Evolutionary conservation across 1,139 yeast genomes (phyloP).

Genomic region (Kodamaea plutei): DNA sequence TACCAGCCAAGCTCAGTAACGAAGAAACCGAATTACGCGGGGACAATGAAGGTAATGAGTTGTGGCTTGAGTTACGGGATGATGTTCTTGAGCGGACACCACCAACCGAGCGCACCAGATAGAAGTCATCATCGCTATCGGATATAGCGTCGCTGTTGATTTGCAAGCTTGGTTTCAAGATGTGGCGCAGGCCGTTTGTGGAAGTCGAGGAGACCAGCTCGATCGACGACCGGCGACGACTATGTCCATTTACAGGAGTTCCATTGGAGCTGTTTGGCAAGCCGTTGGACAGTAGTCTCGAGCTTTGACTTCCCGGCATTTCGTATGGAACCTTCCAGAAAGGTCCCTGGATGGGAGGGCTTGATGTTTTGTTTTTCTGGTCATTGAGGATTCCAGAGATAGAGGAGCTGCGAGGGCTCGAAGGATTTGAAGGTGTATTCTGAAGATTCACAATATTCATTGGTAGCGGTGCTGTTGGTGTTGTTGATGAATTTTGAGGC

Average conservation of each 20-base stretch:
- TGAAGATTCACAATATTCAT: slow-evolving; percentile 2
- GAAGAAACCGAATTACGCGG: slow-evolving; percentile 47
- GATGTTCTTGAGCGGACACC: slow-evolving; percentile 1
- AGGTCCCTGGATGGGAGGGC: slow-evolving; percentile 44
- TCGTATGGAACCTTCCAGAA: slow-evolving; percentile 52
- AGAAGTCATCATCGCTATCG: slow-evolving; percentile 42
- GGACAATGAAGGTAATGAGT: slow-evolving; percentile 21
- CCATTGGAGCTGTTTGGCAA: background rate
- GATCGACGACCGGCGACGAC: slow-evolving; percentile 31
- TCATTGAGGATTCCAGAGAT: slow-evolving; percentile 11
- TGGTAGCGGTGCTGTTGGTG: slow-evolving; percentile 3
- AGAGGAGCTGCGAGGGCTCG: slow-evolving; percentile 17
- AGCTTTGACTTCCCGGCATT: slow-evolving; percentile 30
- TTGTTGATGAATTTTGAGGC: slow-evolving; percentile 1
- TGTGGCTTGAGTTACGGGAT: slow-evolving; percentile 14
- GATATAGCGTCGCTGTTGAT: slow-evolving; percentile 22
- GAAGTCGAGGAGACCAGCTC: slow-evolving; percentile 33
- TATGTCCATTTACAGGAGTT: slow-evolving; percentile 2
- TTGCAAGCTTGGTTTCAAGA: slow-evolving; percentile 27
- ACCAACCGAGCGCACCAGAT: slow-evolving; percentile 22
- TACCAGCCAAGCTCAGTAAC: slow-evolving; percentile 44
- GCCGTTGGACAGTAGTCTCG: slow-evolving; percentile 7
- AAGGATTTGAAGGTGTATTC: slow-evolving; percentile 16
- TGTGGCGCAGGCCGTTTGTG: slow-evolving; percentile 29
- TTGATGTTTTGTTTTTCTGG: slow-evolving; percentile 14